Base-by-base conservation (phyloP, 2,329 filamentous ascomycete species). In the Colletotrichum falcatum region DNA sequence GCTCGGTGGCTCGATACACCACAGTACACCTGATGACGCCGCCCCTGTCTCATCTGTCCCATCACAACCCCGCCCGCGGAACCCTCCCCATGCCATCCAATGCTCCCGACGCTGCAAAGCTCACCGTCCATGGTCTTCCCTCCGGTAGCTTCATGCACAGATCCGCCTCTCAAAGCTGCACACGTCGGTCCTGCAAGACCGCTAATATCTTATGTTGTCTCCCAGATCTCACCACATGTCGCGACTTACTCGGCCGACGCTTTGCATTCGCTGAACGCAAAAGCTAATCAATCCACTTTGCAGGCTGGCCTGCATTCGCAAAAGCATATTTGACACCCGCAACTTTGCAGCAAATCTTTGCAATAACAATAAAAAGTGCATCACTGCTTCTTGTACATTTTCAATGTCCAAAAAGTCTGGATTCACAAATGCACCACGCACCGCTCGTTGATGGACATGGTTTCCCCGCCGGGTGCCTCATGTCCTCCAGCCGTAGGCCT, bases 141-240 rank as follows among this genome's bases (percentile, higher is more conserved):
- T 46, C 64, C 33, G 20, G 20, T 18, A 48, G 37, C 63, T 67
- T 70, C 58, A 70, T 70, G 67, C 64, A 33, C 37, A 33, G 30
- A 30, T 33, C 26, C 61, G 39, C 26, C 20, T 56, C 61, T 23
- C 49, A 39, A n/a, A 23, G 39, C 37, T 23, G 26, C 26, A n/a
- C 35, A 9, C n/a, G n/a, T n/a, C n/a, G 42, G 33, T 56, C 39
- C 42, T 55, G 23, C 56, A n/a, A 54, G 51, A 65, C 26, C 66
- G 66, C 66, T 56, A 61, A 39, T n/a, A n/a, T n/a, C n/a, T n/a
- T 39, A 39, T 70, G 66, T 44, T 66, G 55, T 55, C 54, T 60
- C 54, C 59, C 48, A 39, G 48, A 55, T 55, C 56, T 66, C 26
- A 70, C 55, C 55, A 54, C n/a, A 49, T 58, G n/a, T 46, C 55